Evolutionary conservation across 1,284 basidiomycete genomes (phyloP), one percentile per base, ranked within the genome.

Genomic region (Moesziomyces antarcticus): DNA sequence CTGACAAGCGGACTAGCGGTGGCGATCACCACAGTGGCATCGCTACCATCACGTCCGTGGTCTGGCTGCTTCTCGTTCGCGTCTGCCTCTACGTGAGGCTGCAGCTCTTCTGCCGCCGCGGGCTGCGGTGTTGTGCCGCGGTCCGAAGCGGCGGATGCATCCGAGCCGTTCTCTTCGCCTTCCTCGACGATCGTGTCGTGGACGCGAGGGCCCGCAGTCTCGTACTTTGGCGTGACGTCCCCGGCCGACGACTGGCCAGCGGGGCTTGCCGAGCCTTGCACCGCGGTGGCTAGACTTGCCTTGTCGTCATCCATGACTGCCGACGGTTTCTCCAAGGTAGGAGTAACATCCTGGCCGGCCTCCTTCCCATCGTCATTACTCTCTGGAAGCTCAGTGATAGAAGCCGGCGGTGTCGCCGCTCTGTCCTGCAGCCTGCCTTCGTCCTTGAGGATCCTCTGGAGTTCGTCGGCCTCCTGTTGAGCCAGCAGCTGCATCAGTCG

Each of bases 401-500:
- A 65, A 9, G 57, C 51, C 13, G 68, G 58, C 21, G 58, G 69
- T 18, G 58, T 50, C 3, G 52, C 41, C 41, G 58, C 53, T 20
- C 25, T 56, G 41, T 67, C 62, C 42, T 66, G 57, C 52, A 70
- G 50, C 49, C 46, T 71, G 24, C 73, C 67, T 27, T 75, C 73
- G 42, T 75, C 73, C 51, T 65, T 60, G 16, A 75, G 42, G 58
- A 75, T 75, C 13, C 64, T 49, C n/a, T 75, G 53, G 42, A 75
- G 49, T 46, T 75, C 73, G n/a, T 75, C 73, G 20, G 64, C 64
- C 53, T 75, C 73, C 21, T 56, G 60, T 1, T 66, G 47, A 5
- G 57, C 64, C n/a, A 72, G 56, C 50, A 80, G 48, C 45, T 69
- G 51, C 55, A 74, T 67, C 14, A 80, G 66, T 5, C 73, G 58